These are phyloP conservation scores for Xanthoconium separans DNA, from an alignment of 1,284 basidiomycete species.

Conservation along the genomic window DNA sequence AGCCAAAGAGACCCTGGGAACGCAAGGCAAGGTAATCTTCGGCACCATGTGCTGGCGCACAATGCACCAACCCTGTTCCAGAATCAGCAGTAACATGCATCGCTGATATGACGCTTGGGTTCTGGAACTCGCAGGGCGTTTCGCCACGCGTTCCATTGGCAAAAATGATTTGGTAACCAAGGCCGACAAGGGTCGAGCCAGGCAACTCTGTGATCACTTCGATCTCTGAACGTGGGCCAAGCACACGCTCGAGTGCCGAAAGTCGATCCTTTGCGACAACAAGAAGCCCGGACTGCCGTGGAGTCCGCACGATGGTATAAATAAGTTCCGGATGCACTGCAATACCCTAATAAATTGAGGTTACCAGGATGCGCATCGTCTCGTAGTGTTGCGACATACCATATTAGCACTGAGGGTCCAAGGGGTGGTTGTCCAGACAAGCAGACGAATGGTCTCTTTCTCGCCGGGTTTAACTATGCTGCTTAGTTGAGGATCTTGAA, in stretches of 20 bases:
- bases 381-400: constrained; percentile 44
- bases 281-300: constrained; percentile 37
- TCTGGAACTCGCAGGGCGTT: constrained; percentile 8
- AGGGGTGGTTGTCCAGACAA: constrained; percentile 99
- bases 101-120: constrained; percentile 47
- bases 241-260: constrained; percentile 45
- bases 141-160: constrained; percentile 23
- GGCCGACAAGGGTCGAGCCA: constrained; percentile 65
- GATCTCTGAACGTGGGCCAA: constrained; percentile 44
- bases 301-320: constrained; percentile 63
- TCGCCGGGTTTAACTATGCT: constrained; percentile 23
- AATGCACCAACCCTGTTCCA: constrained; percentile 97
- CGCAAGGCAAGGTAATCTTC: constrained; percentile 88
- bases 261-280: constrained; percentile 77
- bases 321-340: constrained; percentile 75
- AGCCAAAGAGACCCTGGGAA: constrained; percentile 44
- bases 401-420: constrained; percentile 98
- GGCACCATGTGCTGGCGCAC: constrained; percentile 91
- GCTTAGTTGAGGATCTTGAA: constrained; percentile 12
- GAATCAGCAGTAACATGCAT: constrained; percentile 83
- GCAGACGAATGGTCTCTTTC: constrained; percentile 45
- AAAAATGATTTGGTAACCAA: constrained; percentile 74
- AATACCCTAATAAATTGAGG: constrained; percentile 62
- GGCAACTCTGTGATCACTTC: constrained; percentile 48
- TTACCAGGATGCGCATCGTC: constrained; percentile 1